These are phyloP conservation scores for Angophora floribunda DNA, from an alignment of 345 rosid species.

Conservation along the genomic window DNA sequence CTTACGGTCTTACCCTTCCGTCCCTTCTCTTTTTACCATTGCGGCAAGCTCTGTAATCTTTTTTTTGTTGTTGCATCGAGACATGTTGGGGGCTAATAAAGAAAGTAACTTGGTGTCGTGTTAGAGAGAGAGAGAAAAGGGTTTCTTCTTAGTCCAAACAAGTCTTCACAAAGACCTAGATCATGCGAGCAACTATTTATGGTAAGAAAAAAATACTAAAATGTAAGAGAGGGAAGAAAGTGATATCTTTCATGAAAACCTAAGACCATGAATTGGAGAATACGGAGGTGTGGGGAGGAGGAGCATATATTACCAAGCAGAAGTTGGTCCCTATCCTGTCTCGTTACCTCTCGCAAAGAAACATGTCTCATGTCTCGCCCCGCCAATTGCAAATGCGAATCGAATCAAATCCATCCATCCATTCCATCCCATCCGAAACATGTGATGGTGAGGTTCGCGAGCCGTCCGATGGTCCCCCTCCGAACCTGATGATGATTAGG, in stretches of 20 bases:
- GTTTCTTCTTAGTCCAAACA: neutral
- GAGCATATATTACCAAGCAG: neutral
- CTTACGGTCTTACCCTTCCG: neutral
- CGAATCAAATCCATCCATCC: too few species aligned
- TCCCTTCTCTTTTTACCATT: neutral
- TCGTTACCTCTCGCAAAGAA: neutral
- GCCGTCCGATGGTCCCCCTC: constrained; percentile 4
- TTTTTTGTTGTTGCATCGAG: neutral
- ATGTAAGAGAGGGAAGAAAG: neutral
- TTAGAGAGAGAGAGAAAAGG: neutral
- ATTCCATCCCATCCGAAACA: neutral
- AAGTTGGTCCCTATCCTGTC: neutral
- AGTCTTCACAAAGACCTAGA: neutral
- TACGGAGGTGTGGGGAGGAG: too few species aligned
- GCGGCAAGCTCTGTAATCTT: neutral
- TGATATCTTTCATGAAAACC: too few species aligned
- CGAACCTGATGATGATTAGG: neutral
- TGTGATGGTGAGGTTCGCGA: neutral
- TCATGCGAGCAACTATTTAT: neutral
- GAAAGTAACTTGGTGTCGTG: neutral
- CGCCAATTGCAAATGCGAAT: neutral
- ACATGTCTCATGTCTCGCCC: neutral
- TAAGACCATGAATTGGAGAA: too few species aligned
- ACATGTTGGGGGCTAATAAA: neutral
- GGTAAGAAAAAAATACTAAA: neutral